These are phyloP conservation scores for Aspergillus thermomutatus DNA, from an alignment of 2,329 filamentous ascomycete species.

Conservation along the genomic window DNA sequence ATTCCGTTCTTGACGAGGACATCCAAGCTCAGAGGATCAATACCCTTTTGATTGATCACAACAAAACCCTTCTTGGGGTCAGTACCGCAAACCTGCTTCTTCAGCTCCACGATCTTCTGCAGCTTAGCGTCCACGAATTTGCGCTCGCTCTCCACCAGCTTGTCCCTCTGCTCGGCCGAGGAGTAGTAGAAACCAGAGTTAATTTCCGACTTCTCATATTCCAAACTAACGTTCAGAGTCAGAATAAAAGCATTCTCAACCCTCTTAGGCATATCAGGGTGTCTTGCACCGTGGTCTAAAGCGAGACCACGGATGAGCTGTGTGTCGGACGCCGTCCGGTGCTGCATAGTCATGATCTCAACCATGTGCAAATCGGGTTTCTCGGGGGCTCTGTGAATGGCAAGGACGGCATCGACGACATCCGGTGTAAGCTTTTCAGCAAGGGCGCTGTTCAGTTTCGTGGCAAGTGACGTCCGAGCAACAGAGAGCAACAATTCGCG, in stretches of 20 bases:
- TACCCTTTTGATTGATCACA: slow-evolving; percentile 98
- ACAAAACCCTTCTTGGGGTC: slow-evolving; percentile 95
- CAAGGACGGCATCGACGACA: slow-evolving; percentile 92
- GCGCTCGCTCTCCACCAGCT: slow-evolving; percentile 95
- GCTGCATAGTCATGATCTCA: slow-evolving; percentile 99
- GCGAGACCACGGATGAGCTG: slow-evolving; percentile 91
- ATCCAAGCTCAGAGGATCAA: slow-evolving; percentile 92
- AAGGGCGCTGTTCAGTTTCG: slow-evolving; percentile 86
- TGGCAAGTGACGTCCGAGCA: slow-evolving; percentile 88
- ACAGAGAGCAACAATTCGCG: slow-evolving; percentile 91
- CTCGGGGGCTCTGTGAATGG: slow-evolving; percentile 82
- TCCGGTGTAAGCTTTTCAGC: slow-evolving; percentile 89
- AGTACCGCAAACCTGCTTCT: slow-evolving; percentile 93
- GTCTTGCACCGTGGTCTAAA: slow-evolving; percentile 89
- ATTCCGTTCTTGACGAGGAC: slow-evolving; percentile 98
- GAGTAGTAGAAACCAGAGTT: slow-evolving; percentile 99
- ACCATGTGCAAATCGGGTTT: slow-evolving; percentile 99
- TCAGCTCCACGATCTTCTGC: slow-evolving; percentile 94
- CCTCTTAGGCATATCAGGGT: slow-evolving; percentile 97
- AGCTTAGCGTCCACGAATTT: slow-evolving; percentile 94
- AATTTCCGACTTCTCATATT: slow-evolving; percentile 99
- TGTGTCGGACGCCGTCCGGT: slow-evolving; percentile 91
- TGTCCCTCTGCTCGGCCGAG: slow-evolving; percentile 92
- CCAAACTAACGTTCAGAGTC: slow-evolving; percentile 91
- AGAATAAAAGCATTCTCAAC: slow-evolving; percentile 95